Evolutionary conservation across 1,284 basidiomycete species (phyloP).

Genomic region (Wolfiporia cocos): DNA sequence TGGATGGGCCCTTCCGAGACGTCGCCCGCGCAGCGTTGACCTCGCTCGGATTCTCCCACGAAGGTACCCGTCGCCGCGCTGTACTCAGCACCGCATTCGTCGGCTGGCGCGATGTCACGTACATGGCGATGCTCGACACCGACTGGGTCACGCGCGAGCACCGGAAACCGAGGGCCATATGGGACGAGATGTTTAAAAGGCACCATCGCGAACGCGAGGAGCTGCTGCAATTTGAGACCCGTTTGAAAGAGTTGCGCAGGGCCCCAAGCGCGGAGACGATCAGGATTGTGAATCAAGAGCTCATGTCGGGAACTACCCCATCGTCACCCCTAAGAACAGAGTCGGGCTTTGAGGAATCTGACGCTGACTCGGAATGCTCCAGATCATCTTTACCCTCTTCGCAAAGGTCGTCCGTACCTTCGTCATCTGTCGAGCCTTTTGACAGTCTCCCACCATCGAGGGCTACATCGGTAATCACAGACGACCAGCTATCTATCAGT

Average conservation of each 20-base stretch:
- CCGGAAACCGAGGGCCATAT: conserved; percentile 34
- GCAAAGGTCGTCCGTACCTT: too few relatives aligned
- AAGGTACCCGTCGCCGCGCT: conserved; percentile 50
- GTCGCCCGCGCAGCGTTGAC: conserved; percentile 17
- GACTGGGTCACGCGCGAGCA: conserved; percentile 45
- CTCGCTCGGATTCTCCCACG: conserved; percentile 42
- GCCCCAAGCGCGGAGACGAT: conserved; percentile 31
- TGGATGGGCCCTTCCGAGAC: conserved; percentile 8
- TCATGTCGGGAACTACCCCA: too few relatives aligned
- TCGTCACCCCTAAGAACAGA: too few relatives aligned
- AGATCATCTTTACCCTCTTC: too few relatives aligned
- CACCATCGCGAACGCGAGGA: conserved; percentile 55
- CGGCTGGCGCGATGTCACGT: conserved; percentile 55
- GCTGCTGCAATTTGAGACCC: conserved; percentile 42
- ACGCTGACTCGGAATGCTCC: too few relatives aligned
- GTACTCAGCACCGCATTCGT: conserved; percentile 35
- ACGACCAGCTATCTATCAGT: too few relatives aligned
- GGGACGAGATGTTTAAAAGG: conserved; percentile 58
- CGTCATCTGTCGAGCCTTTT: too few relatives aligned
- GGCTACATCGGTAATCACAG: too few relatives aligned
- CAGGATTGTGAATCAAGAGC: too few relatives aligned
- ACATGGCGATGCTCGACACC: conserved; percentile 53
- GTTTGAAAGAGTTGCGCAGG: conserved; percentile 9
- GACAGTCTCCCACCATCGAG: too few relatives aligned
- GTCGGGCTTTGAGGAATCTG: too few relatives aligned